Percentiles rank a stretch among this genome's conserved stretches.
phyloP scores from a whole-genome alignment of 2,329 filamentous ascomycete species.

The Colletotrichum tabaci region DNA sequence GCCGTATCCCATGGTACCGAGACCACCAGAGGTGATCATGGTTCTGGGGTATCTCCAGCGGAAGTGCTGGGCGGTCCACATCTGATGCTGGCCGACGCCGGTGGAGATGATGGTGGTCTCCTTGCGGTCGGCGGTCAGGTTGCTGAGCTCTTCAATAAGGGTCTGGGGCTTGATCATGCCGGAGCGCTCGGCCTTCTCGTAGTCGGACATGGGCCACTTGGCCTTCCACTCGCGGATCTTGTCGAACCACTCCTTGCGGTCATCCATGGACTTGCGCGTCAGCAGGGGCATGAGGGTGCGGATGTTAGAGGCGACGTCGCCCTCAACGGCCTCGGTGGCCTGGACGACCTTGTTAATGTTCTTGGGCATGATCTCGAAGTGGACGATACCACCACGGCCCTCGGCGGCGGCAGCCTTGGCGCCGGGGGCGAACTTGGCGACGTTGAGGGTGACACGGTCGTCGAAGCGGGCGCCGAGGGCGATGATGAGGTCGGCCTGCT shows the following conservation, averaged over 20 bases:
- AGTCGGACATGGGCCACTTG: slow-evolving; percentile 87
- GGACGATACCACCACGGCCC: slow-evolving; percentile 92
- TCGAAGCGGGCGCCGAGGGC: slow-evolving; percentile 95
- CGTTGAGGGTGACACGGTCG: slow-evolving; percentile 88
- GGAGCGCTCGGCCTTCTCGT: slow-evolving; percentile 81
- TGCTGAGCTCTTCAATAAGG: slow-evolving; percentile 90
- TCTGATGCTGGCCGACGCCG: slow-evolving; percentile 97
- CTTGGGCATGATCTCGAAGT: slow-evolving; percentile 99
- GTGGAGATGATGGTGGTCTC: slow-evolving; percentile 90
- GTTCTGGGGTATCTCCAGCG: slow-evolving; percentile 91
- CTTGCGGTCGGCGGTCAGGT: slow-evolving; percentile 85
- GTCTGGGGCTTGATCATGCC: slow-evolving; percentile 95
- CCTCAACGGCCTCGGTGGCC: slow-evolving; percentile 94
- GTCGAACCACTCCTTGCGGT: slow-evolving; percentile 87
- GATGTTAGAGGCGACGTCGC: slow-evolving; percentile 88
- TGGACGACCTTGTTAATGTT: slow-evolving; percentile 99
- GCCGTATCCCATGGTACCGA: slow-evolving; percentile 92
- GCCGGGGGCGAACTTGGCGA: slow-evolving; percentile 89
- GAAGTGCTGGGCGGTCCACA: slow-evolving; percentile 99
- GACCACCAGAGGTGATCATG: slow-evolving; percentile 96
- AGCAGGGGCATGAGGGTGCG: slow-evolving; percentile 81
- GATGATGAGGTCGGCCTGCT: slow-evolving; percentile 96
- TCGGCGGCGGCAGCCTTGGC: slow-evolving; percentile 89
- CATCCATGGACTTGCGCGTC: slow-evolving; percentile 70
- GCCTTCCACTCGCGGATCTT: slow-evolving; percentile 94